Conservation (phyloP, 495 filamentous ascomycete genomes). For the Podospora conica region DNA sequence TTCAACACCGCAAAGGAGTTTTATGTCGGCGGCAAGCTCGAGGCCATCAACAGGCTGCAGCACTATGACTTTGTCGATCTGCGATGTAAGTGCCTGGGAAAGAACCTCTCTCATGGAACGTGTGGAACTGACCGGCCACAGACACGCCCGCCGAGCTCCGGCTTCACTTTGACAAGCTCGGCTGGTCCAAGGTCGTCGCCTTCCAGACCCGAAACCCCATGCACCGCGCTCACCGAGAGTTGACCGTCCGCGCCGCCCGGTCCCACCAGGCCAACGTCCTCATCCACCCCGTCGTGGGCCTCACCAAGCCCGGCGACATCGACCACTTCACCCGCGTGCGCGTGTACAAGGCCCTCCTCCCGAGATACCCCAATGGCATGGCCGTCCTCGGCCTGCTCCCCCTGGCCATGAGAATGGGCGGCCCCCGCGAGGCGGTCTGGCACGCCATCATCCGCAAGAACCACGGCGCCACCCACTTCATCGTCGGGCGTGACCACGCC, state of each 20-base stretch:
- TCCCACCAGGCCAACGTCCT: constrained; percentile 95
- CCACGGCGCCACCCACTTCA: constrained; percentile 98
- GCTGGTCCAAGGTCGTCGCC: constrained; percentile 92
- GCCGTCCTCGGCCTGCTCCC: constrained; percentile 93
- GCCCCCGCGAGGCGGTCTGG: constrained; percentile 97
- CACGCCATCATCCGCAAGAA: constrained; percentile 99
- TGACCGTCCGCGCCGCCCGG: constrained; percentile 94
- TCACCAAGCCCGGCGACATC: constrained; percentile 98
- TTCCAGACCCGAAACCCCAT: constrained; percentile 99
- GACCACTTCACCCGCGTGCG: constrained; percentile 99
- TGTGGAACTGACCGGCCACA: constrained; percentile 27
- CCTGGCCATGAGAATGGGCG: constrained; percentile 98
- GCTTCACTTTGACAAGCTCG: constrained; percentile 96
- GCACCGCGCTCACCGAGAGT: constrained; percentile 95
- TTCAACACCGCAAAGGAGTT: constrained; percentile 72
- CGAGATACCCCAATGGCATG: constrained; percentile 98
- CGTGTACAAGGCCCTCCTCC: constrained; percentile 94
- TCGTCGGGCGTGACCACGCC: constrained; percentile 95
- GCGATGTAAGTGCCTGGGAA: constrained; percentile 54
- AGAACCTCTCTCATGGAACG: constrained; percentile 5
- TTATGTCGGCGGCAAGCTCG: constrained; percentile 92
- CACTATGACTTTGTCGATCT: constrained; percentile 99
- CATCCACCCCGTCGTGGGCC: constrained; percentile 96
- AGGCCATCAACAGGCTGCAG: constrained; percentile 87
- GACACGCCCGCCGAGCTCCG: constrained; percentile 93